Evolutionary conservation across 2,329 filamentous ascomycete species (phyloP), one percentile per base, ranked within the genome.

Genomic region (Dactylellina haptotyla): DNA sequence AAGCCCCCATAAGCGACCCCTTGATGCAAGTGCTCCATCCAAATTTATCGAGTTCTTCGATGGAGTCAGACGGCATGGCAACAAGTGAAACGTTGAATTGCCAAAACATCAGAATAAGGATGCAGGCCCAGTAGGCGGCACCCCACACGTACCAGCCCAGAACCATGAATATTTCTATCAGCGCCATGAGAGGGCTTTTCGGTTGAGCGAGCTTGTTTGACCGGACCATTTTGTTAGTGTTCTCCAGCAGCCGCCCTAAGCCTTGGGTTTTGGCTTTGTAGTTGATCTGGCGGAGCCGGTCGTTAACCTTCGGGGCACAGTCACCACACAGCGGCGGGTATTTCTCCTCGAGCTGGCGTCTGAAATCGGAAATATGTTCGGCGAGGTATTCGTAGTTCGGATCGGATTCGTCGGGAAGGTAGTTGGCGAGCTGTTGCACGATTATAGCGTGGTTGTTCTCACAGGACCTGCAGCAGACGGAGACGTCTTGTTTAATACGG

Each of bases 271-370:
- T 91, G 26, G 93, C 93, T 30, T 88, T 90, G 79, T 96, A 96
- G 6, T 87, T 89, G 0, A 91, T 88, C 76, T 87, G 84, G 20
- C 87, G 85, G 58, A 97, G 88, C 73, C 88, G 86, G 34, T 85
- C 83, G 75, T 89, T 87, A 20, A 94, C 93, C 73, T 84, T 87
- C 4, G 89, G 90, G 75, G 91, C 90, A 81, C 95, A 99, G 48
- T 87, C 84, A 75, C 86, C 86, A 82, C 95, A 99, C 69, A 97
- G 89, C 79, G 95, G 92, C 0, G 95, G 95, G 79, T 97, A 98
- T 54, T 90, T 87, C 77, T 87, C 84, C 82, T 97, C 93, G 16
- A 97, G 84, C 57, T 88, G 85, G 74, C 84, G 85, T 74, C 89
- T 88, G 80, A 90, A 96, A 2, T 76, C 75, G 39, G 62, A 64